A percentile compares a stretch with the other conserved stretches of the same genome.
phyloP scores from a whole-genome alignment of 106 monocot species.

The Vanilla planifolia region DNA sequence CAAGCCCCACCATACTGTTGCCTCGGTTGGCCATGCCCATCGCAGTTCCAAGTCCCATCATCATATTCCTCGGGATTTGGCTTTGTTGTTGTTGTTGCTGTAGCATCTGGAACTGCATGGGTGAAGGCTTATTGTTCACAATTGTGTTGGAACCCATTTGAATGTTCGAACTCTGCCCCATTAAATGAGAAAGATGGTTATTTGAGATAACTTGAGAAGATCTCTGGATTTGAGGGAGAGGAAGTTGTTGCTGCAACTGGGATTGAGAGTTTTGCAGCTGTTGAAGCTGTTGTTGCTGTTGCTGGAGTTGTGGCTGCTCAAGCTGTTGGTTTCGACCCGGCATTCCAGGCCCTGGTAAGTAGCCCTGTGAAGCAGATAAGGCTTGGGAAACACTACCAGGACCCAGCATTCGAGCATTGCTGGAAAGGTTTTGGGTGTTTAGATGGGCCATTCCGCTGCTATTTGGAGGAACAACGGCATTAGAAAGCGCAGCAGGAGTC shows the following conservation, averaged over 20 bases:
- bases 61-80: constrained; percentile 54
- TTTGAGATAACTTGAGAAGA: constrained; percentile 45
- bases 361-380: constrained; percentile 30
- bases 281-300: constrained; percentile 49
- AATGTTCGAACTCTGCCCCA: constrained; percentile 55
- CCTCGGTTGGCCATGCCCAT: constrained; percentile 40
- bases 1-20: constrained; percentile 43
- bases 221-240: constrained; percentile 55
- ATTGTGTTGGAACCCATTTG: constrained; percentile 44
- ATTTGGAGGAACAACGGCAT: constrained; percentile 13
- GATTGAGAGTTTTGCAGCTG: constrained; percentile 35
- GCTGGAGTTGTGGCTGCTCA: constrained; percentile 58
- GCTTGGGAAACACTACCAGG: constrained; percentile 40
- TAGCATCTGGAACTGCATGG: constrained; percentile 57
- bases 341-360: constrained; percentile 32
- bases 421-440: constrained; percentile 37
- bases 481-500: constrained; percentile 20
- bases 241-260: constrained; percentile 38
- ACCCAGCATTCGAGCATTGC: constrained; percentile 35
- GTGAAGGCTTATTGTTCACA: constrained; percentile 34
- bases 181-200: constrained; percentile 66
- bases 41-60: constrained; percentile 57
- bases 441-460: constrained; percentile 22
- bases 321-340: constrained; percentile 43
- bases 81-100: constrained; percentile 35